These are phyloP conservation scores for Omphalotus guepiniiformis DNA, from an alignment of 768 basidiomycete species.

Conservation along the genomic window DNA sequence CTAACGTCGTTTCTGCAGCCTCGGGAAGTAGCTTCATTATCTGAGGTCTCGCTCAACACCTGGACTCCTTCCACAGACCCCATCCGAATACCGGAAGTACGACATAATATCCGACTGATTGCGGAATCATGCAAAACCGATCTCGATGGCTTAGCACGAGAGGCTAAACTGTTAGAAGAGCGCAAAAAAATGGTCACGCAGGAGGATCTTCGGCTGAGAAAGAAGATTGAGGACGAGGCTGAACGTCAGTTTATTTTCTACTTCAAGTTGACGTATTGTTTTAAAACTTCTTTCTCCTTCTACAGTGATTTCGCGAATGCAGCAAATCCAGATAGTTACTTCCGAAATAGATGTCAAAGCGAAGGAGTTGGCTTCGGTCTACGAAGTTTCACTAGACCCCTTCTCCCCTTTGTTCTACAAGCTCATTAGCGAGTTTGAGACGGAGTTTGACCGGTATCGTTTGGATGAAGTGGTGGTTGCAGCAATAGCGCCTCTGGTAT, in stretches of 20 bases:
- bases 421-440: constrained; percentile 62
- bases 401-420: constrained; percentile 71
- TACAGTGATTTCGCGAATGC: constrained; percentile 73
- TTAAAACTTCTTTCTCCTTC: constrained; percentile 4
- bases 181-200: constrained; percentile 65
- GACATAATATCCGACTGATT: constrained; percentile 91
- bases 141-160: constrained; percentile 83
- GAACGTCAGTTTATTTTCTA: constrained; percentile 46
- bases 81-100: constrained; percentile 91
- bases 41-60: constrained; percentile 66
- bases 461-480: constrained; percentile 93
- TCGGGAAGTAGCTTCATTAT: constrained; percentile 82
- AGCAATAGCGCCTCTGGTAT: constrained; percentile 76
- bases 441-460: constrained; percentile 73
- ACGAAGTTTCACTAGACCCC: constrained; percentile 69
- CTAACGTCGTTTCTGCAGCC: constrained; percentile 44
- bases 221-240: constrained; percentile 72
- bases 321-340: constrained; percentile 71
- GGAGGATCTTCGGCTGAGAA: constrained; percentile 69
- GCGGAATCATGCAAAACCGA: constrained; percentile 78
- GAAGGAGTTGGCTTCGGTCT: constrained; percentile 57
- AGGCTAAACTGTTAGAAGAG: constrained; percentile 81
- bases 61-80: constrained; percentile 89
- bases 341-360: constrained; percentile 65
- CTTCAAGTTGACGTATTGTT: not conserved